Base-by-base conservation (phyloP, 257 asterid species). In the Phtheirospermum japonicum region DNA sequence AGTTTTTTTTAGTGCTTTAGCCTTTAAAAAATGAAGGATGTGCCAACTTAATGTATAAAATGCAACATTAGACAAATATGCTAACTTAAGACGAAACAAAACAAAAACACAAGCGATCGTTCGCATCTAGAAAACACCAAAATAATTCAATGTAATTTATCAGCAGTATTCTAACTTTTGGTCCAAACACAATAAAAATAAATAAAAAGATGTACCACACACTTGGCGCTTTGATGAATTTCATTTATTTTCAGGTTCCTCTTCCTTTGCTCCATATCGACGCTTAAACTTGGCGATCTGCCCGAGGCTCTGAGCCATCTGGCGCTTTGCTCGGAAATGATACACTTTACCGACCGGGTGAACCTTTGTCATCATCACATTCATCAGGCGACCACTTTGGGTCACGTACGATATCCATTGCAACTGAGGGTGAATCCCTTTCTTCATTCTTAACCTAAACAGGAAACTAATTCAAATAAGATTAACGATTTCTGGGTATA, bases 371-470 rank as follows among this genome's bases (percentile, higher is more conserved):
- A 88, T 85, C 82, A 70, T 77, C 50, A 83, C 77, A 53, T 78
- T 78, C 36, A 82, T 74, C 71, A 87, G 68, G 16, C 88, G 75
- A 0, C 96, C 96, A 52, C 87, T 85, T 64, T 78, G 94, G 58
- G 96, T 83, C 80, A 85, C 94, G 17, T 87, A 85, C 0, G 91
- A 81, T 59, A 85, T 83, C 94, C 96, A 87, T 66, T 85, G 94
- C 82, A 74, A 33, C 67, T 85, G 95, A 16, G 95, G 90, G 65
- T 87, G 95, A 59, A 85, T 73, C 66, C 96, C 96, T 73, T 87
- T 87, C 85, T 81, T 85, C 96, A 87, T 87, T 59, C 63, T 73
- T 58, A 4, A 53, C 78, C 79, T 71, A 32, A 52, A 14, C n/a
- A 48, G 14, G 12, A n/a, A n/a, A n/a, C n/a, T n/a, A n/a, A n/a